Evolutionary conservation across 192 early-diverging fungal species (phyloP).

Genomic region (Backusella circina): DNA sequence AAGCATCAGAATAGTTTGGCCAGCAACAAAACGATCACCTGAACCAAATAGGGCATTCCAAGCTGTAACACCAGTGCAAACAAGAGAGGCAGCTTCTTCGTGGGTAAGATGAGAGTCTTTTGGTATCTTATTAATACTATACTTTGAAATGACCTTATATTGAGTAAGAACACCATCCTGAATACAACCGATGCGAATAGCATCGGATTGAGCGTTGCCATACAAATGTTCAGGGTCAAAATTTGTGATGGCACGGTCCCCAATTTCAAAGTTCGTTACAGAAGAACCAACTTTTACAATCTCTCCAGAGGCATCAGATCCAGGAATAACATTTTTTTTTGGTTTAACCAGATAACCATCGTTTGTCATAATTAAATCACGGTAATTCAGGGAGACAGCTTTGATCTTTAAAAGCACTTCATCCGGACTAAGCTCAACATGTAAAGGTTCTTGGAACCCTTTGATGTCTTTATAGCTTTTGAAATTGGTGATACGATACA

Average conservation of each 20-base stretch:
- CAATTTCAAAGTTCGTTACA: conserved; percentile 1
- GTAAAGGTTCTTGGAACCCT: neutral
- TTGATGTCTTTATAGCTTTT: neutral
- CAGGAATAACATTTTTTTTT: conserved; percentile 3
- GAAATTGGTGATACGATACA: neutral
- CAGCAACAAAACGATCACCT: neutral
- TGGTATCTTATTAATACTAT: conserved; percentile 6
- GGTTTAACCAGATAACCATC: neutral
- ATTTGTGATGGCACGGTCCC: neutral
- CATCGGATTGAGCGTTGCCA: neutral
- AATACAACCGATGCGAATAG: neutral
- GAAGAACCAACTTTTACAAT: conserved; percentile 6
- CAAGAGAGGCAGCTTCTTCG: conserved; percentile 8
- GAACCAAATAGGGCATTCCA: conserved; percentile 18
- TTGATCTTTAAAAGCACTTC: conserved; percentile 3
- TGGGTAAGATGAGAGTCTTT: neutral
- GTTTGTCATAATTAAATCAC: neutral
- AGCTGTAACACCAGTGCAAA: conserved; percentile 16
- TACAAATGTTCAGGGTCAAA: conserved; percentile 10
- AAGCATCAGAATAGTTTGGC: conserved; percentile 7
- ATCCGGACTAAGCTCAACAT: neutral
- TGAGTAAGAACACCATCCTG: conserved; percentile 9
- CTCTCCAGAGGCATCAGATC: conserved; percentile 14
- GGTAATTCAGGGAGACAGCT: neutral
- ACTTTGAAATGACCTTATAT: neutral